phyloP scores from a whole-genome alignment of 306 rosid genomes.

The Alnus glutinosa region DNA sequence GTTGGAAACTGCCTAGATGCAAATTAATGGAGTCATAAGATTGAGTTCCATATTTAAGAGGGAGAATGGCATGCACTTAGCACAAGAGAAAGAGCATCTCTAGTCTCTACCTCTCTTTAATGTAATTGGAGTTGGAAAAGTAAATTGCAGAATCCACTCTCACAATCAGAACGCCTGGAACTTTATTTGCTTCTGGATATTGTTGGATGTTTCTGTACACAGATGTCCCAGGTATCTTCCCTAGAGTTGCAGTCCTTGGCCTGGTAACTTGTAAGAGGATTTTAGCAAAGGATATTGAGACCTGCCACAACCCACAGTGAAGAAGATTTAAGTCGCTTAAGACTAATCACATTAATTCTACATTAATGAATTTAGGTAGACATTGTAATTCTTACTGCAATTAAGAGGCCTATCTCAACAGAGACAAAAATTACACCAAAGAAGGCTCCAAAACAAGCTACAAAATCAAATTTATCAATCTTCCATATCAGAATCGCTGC shows the following conservation, averaged over 20 bases:
- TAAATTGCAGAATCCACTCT: slow-evolving; percentile 94
- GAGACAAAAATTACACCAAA: slow-evolving; percentile 78
- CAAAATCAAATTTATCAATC: slow-evolving; percentile 85
- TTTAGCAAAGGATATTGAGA: slow-evolving; percentile 88
- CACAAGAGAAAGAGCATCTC: slow-evolving; percentile 22
- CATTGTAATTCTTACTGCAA: slow-evolving; percentile 60
- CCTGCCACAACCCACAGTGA: slow-evolving; percentile 46
- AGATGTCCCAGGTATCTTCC: slow-evolving; percentile 78
- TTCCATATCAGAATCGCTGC: slow-evolving; percentile 91
- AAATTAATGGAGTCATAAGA: neutral
- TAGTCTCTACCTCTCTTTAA: slow-evolving; percentile 85
- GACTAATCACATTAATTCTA: slow-evolving; percentile 15
- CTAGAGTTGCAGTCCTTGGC: slow-evolving; percentile 84
- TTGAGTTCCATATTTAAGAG: neutral
- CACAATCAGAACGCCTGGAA: slow-evolving; percentile 76
- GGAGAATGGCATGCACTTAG: neutral
- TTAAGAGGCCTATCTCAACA: slow-evolving; percentile 87
- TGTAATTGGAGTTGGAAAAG: slow-evolving; percentile 92
- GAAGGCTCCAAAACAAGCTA: slow-evolving; percentile 98
- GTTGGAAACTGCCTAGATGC: slow-evolving; percentile 5
- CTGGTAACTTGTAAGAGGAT: slow-evolving; percentile 92
- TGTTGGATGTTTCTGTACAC: slow-evolving; percentile 90
- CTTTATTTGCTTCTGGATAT: slow-evolving; percentile 80
- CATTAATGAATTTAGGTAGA: slow-evolving; percentile 16
- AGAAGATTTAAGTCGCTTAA: slow-evolving; percentile 19